Evolutionary conservation across 2,329 filamentous ascomycete species (phyloP), one percentile per base, ranked within the genome.

Genomic region (Aspergillus sclerotialis): DNA sequence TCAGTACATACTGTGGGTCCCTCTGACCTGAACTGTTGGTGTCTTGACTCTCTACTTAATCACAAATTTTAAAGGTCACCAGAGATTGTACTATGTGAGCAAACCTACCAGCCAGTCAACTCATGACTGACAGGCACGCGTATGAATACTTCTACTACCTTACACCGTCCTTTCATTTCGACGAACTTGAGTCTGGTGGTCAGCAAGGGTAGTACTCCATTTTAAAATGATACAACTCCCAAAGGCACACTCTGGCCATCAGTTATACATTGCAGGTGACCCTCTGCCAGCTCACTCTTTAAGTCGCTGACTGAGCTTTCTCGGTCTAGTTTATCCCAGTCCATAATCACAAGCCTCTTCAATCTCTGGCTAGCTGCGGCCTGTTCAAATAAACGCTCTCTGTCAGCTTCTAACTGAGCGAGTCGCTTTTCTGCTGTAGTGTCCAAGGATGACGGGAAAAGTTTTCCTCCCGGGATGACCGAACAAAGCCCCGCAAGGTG

Each of bases 201-300:
- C 16, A 33, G 2, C n/a, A 9, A 24, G n/a, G n/a, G 23, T 24
- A 24, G 23, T 24, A 24, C 23, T 3, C 23, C 23, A 24, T 24
- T 28, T 48, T 30, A 68, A 38, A 69, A 70, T 23, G 59, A 52
- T n/a, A n/a, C n/a, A 15, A 59, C 49, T 9, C 59, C 53, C n/a
- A 56, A 55, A 32, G 60, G 51, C 28, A 61, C 55, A 33, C 61
- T 60, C 37, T 69, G 66, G 8, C 57, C 55, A 38, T 67, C 65
- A 10, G 64, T 59, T 52, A 70, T 63, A 10, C 61, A 50, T 33
- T 69, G 64, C 40, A 70, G 43, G 49, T 69, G 64, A 2, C 61
- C 56, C 40, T 71, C 68, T 3, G 68, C 67, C 33, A 71, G 46
- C 35, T 71, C 67, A 41, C 65, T 69, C 43, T 63, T 68, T 28